phyloP scores from a whole-genome alignment of 768 basidiomycete species.

The Podaxis rugospora region DNA sequence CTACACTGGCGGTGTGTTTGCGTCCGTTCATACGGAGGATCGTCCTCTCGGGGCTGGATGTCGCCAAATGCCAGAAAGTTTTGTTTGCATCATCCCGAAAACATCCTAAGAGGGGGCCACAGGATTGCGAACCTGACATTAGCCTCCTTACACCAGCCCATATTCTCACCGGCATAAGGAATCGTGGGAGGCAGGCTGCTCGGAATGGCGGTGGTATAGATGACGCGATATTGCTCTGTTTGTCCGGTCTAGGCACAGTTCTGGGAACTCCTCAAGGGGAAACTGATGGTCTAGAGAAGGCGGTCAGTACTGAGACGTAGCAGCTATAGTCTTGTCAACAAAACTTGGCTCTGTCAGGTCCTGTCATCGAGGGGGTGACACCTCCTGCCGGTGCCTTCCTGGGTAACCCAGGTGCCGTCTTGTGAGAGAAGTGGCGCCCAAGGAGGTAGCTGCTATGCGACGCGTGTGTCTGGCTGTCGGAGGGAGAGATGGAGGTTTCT shows the following conservation, averaged over 20 bases:
- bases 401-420: neutral
- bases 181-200: neutral
- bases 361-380: neutral
- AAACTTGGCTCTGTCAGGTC: neutral
- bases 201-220: constrained; percentile 7
- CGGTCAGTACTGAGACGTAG: constrained; percentile 2
- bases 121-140: constrained; percentile 13
- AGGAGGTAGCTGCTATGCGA: constrained; percentile 16
- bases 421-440: constrained; percentile 12
- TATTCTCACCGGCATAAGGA: constrained; percentile 34
- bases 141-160: constrained; percentile 39
- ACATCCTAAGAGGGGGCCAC: constrained; percentile 13
- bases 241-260: constrained; percentile 26
- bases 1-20: constrained; percentile 32
- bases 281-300: neutral
- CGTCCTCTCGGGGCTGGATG: constrained; percentile 32
- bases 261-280: neutral
- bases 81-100: constrained; percentile 10
- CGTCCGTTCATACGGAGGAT: constrained; percentile 31
- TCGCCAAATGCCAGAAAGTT: constrained; percentile 28
- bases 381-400: neutral
- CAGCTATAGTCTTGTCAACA: constrained; percentile 13
- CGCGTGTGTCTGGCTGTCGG: constrained; percentile 19
- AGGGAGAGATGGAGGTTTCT: neutral
- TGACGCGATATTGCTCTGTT: constrained; percentile 23